Percentiles rank a stretch among this genome's conserved stretches.
These are phyloP conservation scores for Sechiopsis laciniata DNA, from an alignment of 306 rosid genomes.

Conservation along the genomic window DNA sequence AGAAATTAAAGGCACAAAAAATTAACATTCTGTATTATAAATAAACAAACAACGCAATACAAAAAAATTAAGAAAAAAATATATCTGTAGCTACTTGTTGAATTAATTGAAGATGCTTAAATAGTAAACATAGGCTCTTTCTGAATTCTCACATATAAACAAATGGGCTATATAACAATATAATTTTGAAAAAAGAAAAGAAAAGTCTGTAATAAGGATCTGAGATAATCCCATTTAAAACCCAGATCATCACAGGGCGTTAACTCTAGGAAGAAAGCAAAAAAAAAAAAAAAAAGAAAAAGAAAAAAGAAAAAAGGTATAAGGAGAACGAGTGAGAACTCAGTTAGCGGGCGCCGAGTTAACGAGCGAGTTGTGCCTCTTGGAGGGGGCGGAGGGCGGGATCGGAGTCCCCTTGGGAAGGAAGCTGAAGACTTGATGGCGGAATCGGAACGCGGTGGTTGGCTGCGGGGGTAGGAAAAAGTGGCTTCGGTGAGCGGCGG, in stretches of 20 bases:
- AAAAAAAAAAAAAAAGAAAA: background rate
- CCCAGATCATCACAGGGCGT: background rate
- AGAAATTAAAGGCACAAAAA: too few species aligned
- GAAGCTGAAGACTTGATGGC: slow-evolving; percentile 50
- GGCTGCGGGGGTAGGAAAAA: background rate
- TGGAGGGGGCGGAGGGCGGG: slow-evolving; percentile 87
- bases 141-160: slow-evolving; percentile 7
- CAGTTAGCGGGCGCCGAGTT: slow-evolving; percentile 49
- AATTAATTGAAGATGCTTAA: background rate
- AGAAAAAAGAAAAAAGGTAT: background rate
- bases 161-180: background rate
- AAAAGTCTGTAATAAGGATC: too few species aligned
- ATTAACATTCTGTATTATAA: too few species aligned
- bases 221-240: too few species aligned
- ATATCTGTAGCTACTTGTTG: background rate
- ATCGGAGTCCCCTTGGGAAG: slow-evolving; percentile 62
- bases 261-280: too few species aligned
- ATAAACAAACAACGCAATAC: background rate
- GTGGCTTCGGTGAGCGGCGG: background rate
- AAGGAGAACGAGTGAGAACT: background rate
- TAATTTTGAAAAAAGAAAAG: too few species aligned
- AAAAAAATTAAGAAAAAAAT: background rate
- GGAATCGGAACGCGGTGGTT: slow-evolving; percentile 20
- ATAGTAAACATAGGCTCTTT: background rate
- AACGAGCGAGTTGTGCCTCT: slow-evolving; percentile 59